A percentile compares a stretch with the other conserved stretches of the same genome.
phyloP scores from a whole-genome alignment of 331 rosid genomes.

The Spiraea crenata region DNA sequence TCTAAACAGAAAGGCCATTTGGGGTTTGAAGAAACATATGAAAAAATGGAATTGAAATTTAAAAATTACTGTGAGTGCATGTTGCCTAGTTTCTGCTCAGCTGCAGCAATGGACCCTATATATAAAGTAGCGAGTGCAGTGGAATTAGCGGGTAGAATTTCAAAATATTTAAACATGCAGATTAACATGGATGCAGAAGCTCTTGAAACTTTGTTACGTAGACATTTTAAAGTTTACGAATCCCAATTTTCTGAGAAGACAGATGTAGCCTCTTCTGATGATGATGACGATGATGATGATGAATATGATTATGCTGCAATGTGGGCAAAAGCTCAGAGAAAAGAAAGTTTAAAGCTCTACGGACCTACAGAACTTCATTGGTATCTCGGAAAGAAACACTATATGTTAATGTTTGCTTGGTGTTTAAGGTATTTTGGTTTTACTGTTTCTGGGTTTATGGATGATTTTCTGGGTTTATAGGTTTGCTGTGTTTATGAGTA shows the following conservation, averaged over 20 bases:
- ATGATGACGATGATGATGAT: too few species aligned
- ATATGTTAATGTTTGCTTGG: too few species aligned
- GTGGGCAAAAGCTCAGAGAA: neutral
- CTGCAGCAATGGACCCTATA: neutral
- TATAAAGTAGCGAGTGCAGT: neutral
- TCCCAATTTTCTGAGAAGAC: neutral
- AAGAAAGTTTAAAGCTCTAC: neutral
- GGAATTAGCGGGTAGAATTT: neutral
- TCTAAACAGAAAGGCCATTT: neutral
- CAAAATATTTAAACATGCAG: neutral
- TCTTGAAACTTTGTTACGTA: neutral
- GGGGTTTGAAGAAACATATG: neutral
- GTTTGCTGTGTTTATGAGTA: too few species aligned
- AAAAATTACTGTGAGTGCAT: neutral
- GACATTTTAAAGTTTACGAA: neutral
- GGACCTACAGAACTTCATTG: neutral
- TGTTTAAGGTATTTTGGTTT: too few species aligned
- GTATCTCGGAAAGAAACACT: neutral
- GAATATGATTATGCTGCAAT: too few species aligned
- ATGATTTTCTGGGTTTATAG: too few species aligned
- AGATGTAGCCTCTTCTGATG: too few species aligned
- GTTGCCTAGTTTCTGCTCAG: constrained; percentile 8
- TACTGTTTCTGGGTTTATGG: too few species aligned
- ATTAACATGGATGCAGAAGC: neutral
- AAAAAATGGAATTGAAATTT: neutral